Percentiles rank a stretch among this genome's conserved stretches.
phyloP scores from a whole-genome alignment of 305 asterid genomes.

The Fraxinus nigra region DNA sequence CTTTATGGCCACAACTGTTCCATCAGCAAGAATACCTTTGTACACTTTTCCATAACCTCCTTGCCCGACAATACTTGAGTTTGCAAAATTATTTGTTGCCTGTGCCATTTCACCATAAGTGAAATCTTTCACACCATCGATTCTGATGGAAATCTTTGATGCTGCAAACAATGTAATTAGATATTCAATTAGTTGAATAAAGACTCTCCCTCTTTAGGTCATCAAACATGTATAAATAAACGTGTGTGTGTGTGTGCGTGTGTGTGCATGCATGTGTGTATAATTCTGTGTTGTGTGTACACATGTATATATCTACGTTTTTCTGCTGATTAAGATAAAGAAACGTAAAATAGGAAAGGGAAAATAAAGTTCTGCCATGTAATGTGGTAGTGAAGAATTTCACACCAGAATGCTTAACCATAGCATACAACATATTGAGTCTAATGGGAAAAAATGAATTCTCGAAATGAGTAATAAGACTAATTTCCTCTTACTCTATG shows the following conservation, averaged over 20 bases:
- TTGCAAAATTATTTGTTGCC: slow-evolving; percentile 62
- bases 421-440: background rate
- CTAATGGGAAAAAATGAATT: background rate
- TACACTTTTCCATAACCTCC: slow-evolving; percentile 97
- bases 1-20: slow-evolving; percentile 82
- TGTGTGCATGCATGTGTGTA: background rate
- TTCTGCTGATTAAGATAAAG: background rate
- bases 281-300: background rate
- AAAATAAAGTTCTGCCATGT: background rate
- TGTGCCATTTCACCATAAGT: slow-evolving; percentile 58
- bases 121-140: slow-evolving; percentile 88
- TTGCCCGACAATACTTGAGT: slow-evolving; percentile 65
- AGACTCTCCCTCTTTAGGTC: background rate
- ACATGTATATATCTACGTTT: background rate
- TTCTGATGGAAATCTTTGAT: slow-evolving; percentile 63
- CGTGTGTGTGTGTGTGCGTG: background rate
- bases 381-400: background rate
- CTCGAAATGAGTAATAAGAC: background rate
- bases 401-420: background rate
- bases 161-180: slow-evolving; percentile 47
- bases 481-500: background rate
- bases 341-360: background rate
- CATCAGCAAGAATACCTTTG: slow-evolving; percentile 74
- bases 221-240: background rate
- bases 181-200: slow-evolving; percentile 4